These are phyloP conservation scores for Cytidiella melzeri DNA, from an alignment of 768 basidiomycete genomes.

Conservation along the genomic window DNA sequence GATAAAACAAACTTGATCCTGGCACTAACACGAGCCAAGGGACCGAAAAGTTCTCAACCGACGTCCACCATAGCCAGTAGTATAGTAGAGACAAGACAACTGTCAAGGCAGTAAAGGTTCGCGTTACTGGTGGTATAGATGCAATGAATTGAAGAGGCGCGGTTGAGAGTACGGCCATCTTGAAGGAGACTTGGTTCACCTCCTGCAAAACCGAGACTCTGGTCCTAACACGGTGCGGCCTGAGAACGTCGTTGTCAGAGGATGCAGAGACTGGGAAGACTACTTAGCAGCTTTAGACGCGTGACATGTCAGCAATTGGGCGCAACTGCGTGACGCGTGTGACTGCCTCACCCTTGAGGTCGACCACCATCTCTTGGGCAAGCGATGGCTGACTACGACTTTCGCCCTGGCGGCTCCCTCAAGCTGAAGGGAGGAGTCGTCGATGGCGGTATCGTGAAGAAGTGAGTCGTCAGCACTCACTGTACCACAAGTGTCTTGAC, in stretches of 20 bases:
- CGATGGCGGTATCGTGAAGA: constrained; percentile 79
- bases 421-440: constrained; percentile 81
- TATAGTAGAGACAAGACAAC: constrained; percentile 52
- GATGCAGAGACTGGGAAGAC: background rate
- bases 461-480: constrained; percentile 45
- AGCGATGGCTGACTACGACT: constrained; percentile 78
- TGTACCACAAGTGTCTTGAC: background rate
- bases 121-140: constrained; percentile 76
- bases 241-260: background rate
- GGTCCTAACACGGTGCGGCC: too few relatives aligned
- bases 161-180: constrained; percentile 74
- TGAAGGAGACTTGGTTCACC: background rate
- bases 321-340: constrained; percentile 16
- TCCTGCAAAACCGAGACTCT: too few relatives aligned
- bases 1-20: constrained; percentile 74
- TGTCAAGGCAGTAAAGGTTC: constrained; percentile 60
- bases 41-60: constrained; percentile 30
- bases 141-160: constrained; percentile 55
- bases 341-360: constrained; percentile 15
- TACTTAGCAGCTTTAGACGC: background rate
- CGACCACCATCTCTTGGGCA: constrained; percentile 13
- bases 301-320: constrained; percentile 1
- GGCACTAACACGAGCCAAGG: constrained; percentile 80
- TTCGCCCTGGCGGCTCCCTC: constrained; percentile 81
- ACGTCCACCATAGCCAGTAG: constrained; percentile 57